A percentile compares a stretch with the other conserved stretches of the same genome.
phyloP scores from a whole-genome alignment of 352 stramenopile genomes.

The Aphanomyces invadans region DNA sequence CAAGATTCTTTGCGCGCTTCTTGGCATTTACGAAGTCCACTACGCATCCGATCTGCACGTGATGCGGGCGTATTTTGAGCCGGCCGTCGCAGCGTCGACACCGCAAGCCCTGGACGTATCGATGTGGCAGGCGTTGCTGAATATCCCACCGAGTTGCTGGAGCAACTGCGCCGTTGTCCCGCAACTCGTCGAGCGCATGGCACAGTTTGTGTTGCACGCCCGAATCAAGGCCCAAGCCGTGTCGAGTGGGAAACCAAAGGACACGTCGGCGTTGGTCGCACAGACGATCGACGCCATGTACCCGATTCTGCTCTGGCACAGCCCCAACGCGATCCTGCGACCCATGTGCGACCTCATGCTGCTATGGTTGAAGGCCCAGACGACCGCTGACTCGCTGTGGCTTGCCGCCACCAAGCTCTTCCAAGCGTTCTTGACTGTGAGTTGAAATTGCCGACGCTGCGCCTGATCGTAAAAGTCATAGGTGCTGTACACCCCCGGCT shows the following conservation, averaged over 20 bases:
- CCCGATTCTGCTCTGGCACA: conserved; percentile 44
- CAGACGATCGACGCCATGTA: conserved; percentile 25
- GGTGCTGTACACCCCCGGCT: conserved; percentile 60
- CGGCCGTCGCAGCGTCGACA: conserved; percentile 24
- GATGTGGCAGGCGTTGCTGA: conserved; percentile 59
- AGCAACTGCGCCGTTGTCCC: not conserved
- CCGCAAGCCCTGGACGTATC: conserved; percentile 50
- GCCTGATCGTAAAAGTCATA: not conserved
- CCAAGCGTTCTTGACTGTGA: conserved; percentile 46
- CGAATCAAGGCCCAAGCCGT: conserved; percentile 3
- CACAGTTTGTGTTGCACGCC: not conserved
- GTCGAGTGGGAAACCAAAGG: not conserved
- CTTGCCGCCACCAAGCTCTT: conserved; percentile 60
- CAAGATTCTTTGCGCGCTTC: conserved; percentile 68
- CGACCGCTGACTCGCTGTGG: conserved; percentile 60
- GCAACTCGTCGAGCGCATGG: conserved; percentile 13
- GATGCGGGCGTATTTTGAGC: conserved; percentile 16
- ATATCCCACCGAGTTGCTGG: conserved; percentile 31
- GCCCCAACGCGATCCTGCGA: conserved; percentile 41
- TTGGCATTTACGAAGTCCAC: conserved; percentile 76
- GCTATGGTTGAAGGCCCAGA: conserved; percentile 43
- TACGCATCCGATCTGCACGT: conserved; percentile 27
- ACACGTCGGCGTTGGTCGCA: conserved; percentile 26
- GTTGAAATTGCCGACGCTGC: conserved; percentile 35
- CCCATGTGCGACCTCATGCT: conserved; percentile 72